phyloP scores from a whole-genome alignment of 129 eudicot genomes.

The Artemisia tridentata region DNA sequence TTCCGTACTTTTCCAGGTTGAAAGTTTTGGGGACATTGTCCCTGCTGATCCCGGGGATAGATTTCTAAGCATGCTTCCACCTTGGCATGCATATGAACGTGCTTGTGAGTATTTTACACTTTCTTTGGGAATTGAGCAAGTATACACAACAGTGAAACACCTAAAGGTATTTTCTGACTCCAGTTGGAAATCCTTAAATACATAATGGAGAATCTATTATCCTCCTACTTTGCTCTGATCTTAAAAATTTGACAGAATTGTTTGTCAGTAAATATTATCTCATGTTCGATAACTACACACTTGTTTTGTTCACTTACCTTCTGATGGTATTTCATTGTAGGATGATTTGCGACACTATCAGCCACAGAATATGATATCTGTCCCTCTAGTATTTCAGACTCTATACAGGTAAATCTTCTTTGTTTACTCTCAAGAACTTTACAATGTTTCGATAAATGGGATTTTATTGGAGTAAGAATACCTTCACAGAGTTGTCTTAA shows the following conservation, averaged over 20 bases:
- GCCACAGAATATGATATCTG: slow-evolving; percentile 84
- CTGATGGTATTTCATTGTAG: slow-evolving; percentile 42
- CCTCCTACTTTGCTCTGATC: not conserved
- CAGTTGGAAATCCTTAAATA: slow-evolving; percentile 5
- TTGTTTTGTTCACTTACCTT: slow-evolving; percentile 13
- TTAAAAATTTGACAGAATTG: not conserved
- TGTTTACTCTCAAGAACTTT: slow-evolving; percentile 5
- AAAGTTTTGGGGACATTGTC: slow-evolving; percentile 61
- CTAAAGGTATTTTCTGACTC: slow-evolving; percentile 55
- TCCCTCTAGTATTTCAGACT: slow-evolving; percentile 90
- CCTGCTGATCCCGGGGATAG: slow-evolving; percentile 90
- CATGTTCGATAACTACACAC: slow-evolving; percentile 8
- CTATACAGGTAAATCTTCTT: slow-evolving; percentile 65
- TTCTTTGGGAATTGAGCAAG: slow-evolving; percentile 71
- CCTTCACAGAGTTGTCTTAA: too few species aligned
- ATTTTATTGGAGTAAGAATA: not conserved
- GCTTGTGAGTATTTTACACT: slow-evolving; percentile 82
- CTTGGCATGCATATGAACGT: slow-evolving; percentile 99
- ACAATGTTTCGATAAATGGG: not conserved
- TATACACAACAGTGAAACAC: slow-evolving; percentile 68
- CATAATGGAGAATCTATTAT: slow-evolving; percentile 6
- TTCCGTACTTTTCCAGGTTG: slow-evolving; percentile 41
- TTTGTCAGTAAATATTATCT: slow-evolving; percentile 18
- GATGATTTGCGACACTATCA: slow-evolving; percentile 85
- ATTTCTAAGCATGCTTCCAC: slow-evolving; percentile 96